Evolutionary conservation across 2,329 filamentous ascomycete species (phyloP).

Genomic region (Chalara sp.): DNA sequence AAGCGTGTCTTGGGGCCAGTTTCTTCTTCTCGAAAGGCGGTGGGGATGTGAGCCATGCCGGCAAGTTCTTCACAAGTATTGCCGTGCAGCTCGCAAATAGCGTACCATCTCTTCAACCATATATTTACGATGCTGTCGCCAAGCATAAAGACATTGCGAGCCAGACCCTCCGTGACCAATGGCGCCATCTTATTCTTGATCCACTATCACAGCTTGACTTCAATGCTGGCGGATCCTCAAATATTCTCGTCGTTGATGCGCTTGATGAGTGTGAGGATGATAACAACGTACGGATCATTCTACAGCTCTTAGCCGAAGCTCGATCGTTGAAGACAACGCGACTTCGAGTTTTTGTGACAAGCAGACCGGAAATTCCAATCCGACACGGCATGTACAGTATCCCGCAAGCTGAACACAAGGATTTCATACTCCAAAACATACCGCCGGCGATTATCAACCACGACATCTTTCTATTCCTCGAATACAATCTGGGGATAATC

Average conservation of each 20-base stretch:
- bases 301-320: too few relatives aligned
- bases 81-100: constrained; percentile 26
- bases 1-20: too few relatives aligned
- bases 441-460: too few relatives aligned
- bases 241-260: not conserved
- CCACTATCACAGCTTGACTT: constrained; percentile 25
- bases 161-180: constrained; percentile 33
- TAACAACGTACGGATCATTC: too few relatives aligned
- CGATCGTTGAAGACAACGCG: too few relatives aligned
- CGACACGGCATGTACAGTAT: not conserved
- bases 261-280: too few relatives aligned
- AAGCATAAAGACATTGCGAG: constrained; percentile 4
- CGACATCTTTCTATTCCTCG: not conserved
- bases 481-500: too few relatives aligned
- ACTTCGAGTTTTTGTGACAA: not conserved
- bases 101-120: constrained; percentile 10
- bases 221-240: not conserved
- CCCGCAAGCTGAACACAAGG: not conserved
- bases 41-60: too few relatives aligned
- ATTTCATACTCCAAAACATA: too few relatives aligned
- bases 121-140: constrained; percentile 1
- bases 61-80: too few relatives aligned
- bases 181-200: constrained; percentile 36
- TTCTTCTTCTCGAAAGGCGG: too few relatives aligned
- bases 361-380: not conserved